Conservation (phyloP, 106 monocot genomes). For the Vanilla planifolia region DNA sequence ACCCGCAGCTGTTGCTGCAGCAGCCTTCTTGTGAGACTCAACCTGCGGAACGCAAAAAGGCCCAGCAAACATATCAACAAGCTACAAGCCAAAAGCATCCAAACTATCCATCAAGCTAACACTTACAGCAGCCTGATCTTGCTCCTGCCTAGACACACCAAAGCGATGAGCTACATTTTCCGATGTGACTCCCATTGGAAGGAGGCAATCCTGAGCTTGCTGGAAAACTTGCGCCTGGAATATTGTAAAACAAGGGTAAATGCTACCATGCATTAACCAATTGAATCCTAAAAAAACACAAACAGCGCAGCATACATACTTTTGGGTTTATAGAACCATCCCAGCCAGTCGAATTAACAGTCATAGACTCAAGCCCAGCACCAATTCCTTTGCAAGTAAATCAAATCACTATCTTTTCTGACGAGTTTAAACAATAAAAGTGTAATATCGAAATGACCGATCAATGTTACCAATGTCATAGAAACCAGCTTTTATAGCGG, state of each 20-base stretch:
- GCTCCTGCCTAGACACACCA: constrained; percentile 43
- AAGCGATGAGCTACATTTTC: constrained; percentile 75
- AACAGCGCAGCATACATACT: constrained; percentile 29
- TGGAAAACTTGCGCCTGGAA: constrained; percentile 32
- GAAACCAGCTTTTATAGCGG: constrained; percentile 93
- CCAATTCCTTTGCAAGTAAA: constrained; percentile 58
- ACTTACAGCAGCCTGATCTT: constrained; percentile 79
- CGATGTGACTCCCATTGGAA: constrained; percentile 92
- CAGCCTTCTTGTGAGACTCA: constrained; percentile 91
- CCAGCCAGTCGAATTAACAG: constrained; percentile 53
- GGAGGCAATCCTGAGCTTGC: constrained; percentile 68
- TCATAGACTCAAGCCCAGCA: constrained; percentile 93
- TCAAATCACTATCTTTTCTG: neutral
- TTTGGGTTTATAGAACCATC: constrained; percentile 87
- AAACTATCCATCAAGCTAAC: constrained; percentile 1
- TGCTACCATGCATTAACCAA: too few species aligned
- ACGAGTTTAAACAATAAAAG: constrained; percentile 4
- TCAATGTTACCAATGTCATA: constrained; percentile 77
- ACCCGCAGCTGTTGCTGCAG: constrained; percentile 80
- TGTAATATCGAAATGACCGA: neutral
- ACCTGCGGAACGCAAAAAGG: constrained; percentile 31
- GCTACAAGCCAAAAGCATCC: neutral
- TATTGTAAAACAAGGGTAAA: neutral
- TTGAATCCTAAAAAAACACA: too few species aligned
- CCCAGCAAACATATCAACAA: neutral